phyloP scores from a whole-genome alignment of 2,329 filamentous ascomycete species.

The Purpureocillium lavendulum region DNA sequence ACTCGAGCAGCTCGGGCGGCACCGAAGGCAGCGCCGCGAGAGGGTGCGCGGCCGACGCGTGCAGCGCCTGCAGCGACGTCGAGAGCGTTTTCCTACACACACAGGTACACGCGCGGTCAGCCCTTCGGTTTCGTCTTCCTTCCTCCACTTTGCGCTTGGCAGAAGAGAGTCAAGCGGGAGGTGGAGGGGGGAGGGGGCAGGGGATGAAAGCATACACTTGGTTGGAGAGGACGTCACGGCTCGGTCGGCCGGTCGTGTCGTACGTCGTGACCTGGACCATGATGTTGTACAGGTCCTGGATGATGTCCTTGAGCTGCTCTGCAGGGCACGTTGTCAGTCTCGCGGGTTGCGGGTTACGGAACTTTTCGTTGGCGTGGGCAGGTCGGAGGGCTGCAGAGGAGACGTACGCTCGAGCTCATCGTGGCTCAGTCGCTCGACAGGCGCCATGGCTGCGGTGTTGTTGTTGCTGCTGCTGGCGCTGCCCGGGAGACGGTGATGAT shows the following conservation, averaged over 20 bases:
- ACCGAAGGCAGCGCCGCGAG: constrained; percentile 37
- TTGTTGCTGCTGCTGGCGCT: not conserved
- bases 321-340: constrained; percentile 1
- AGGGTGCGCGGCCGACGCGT: constrained; percentile 30
- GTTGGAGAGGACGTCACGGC: constrained; percentile 45
- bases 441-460: constrained; percentile 27
- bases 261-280: constrained; percentile 56
- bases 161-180: not conserved
- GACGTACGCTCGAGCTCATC: constrained; percentile 29
- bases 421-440: constrained; percentile 29
- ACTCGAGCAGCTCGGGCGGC: constrained; percentile 56
- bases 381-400: not conserved
- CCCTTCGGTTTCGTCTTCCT: not conserved
- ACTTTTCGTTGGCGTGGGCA: too few species aligned
- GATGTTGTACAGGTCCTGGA: constrained; percentile 55
- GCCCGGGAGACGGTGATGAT: not conserved
- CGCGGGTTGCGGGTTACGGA: too few species aligned
- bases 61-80: constrained; percentile 27
- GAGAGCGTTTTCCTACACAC: constrained; percentile 31
- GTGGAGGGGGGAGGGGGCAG: constrained; percentile 1
- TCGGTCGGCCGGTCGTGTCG: constrained; percentile 42
- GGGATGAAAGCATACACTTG: constrained; percentile 32
- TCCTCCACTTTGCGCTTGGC: not conserved
- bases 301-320: constrained; percentile 54
- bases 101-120: too few species aligned